Conservation (phyloP, 805 yeast genomes). For the Debaryomyces maramus region DNA sequence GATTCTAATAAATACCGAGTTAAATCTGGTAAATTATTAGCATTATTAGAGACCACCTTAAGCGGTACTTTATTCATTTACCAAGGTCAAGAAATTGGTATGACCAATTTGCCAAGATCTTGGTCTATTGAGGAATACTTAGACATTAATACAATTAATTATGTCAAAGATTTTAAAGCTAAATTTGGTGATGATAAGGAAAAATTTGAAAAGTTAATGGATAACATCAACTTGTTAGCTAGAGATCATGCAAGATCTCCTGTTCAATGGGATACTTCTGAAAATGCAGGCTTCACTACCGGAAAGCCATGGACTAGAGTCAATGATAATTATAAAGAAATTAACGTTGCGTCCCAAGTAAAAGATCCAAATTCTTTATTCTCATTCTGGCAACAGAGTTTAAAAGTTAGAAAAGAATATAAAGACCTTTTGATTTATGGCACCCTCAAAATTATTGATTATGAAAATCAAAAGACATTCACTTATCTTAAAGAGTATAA, state of each 20-base stretch:
- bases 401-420: conserved; percentile 44
- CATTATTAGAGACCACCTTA: conserved; percentile 45
- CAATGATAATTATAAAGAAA: conserved; percentile 48
- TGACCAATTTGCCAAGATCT: conserved; percentile 46
- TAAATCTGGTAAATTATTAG: conserved; percentile 49
- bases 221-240: conserved; percentile 37
- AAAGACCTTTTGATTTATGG: conserved; percentile 49
- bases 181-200: conserved; percentile 25
- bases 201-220: conserved; percentile 27
- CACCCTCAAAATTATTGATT: conserved; percentile 43
- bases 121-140: conserved; percentile 52
- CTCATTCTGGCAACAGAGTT: conserved; percentile 45
- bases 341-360: conserved; percentile 49
- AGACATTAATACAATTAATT: conserved; percentile 50
- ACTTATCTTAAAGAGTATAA: conserved; percentile 40
- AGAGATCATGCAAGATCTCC: conserved; percentile 60
- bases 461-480: conserved; percentile 42
- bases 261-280: conserved; percentile 51
- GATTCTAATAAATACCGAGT: conserved; percentile 33
- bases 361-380: conserved; percentile 47
- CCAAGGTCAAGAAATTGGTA: conserved; percentile 64
- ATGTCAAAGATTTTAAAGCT: conserved; percentile 34
- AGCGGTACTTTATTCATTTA: conserved; percentile 57
- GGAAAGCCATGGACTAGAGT: conserved; percentile 55
- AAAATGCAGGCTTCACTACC: conserved; percentile 49